Base-by-base conservation (phyloP, 495 filamentous ascomycete genomes). In the Penicillium desertorum region DNA sequence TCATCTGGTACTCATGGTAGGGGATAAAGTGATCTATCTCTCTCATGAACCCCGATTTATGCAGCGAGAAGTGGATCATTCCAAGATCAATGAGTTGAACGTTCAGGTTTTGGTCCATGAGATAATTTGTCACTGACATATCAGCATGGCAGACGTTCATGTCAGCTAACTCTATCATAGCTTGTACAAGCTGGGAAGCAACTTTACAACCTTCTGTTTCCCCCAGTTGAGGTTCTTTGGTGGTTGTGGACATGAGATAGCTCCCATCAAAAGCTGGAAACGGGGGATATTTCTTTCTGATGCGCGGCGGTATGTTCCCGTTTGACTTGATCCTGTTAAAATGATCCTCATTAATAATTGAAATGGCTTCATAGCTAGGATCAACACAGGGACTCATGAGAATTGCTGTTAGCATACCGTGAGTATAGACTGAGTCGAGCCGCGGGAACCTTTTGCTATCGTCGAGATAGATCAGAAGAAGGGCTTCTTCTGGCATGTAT, bases 401-500 rank as follows among this genome's bases (percentile, higher is more conserved):
- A 22, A 65, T 66, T 1, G 65, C 50, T 23, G 60, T 58, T 25
- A 49, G 60, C 12, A 54, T n/a, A 11, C 58, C 60, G 46, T 70
- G 62, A 4, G 56, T 47, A 44, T 72, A 70, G n/a, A 71, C 63
- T 0, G 65, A 64, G 53, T 71, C 54, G 7, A 72, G 44, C 0
- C n/a, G 57, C 0, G 65, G 70, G 34, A 72, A 72, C 11, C 63
- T 57, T 16, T 67, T 48, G 59, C 62, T 62, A 22, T 43, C 22
- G 16, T 57, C 45, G 2, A 65, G 34, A 16, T 69, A 59, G 11
- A 69, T 41, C 27, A 72, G 42, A 7, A 63, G 30, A 14, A 66
- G 29, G 1, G 69, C 69, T 46, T 72, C 69, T n/a, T 30, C 22
- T 9, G 69, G 69, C 1, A 72, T 61, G 42, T 57, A 66, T 16